phyloP scores from a whole-genome alignment of 768 basidiomycete genomes.

The Filobasidium wieringae region DNA sequence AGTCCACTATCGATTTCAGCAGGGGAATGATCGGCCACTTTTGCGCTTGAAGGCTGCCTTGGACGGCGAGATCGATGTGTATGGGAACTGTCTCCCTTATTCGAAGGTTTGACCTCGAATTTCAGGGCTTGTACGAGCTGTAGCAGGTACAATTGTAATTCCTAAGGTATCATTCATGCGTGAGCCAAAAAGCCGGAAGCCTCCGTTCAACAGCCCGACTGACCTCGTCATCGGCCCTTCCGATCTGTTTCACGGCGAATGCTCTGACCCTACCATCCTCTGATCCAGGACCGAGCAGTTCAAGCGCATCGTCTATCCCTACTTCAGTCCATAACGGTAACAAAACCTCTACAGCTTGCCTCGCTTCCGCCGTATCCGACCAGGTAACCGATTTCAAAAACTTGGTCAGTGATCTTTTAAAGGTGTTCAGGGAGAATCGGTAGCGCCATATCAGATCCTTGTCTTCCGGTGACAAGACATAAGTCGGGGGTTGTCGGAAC shows the following conservation, averaged over 20 bases:
- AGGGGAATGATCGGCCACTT: constrained; percentile 42
- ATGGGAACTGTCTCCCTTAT: background rate
- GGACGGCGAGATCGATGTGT: background rate
- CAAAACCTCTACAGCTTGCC: constrained; percentile 92
- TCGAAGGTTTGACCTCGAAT: constrained; percentile 64
- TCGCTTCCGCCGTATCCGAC: constrained; percentile 90
- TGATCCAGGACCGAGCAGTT: constrained; percentile 81
- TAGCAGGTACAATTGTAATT: constrained; percentile 77
- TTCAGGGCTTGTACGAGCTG: constrained; percentile 97
- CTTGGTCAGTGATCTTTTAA: constrained; percentile 78
- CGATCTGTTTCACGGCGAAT: constrained; percentile 85
- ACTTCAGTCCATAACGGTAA: constrained; percentile 95
- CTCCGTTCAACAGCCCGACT: constrained; percentile 19
- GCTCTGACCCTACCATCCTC: constrained; percentile 58
- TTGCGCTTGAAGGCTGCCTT: background rate
- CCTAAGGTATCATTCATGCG: constrained; percentile 46
- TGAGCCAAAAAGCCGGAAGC: constrained; percentile 3
- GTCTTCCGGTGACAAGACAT: constrained; percentile 72
- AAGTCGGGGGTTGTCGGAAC: constrained; percentile 80
- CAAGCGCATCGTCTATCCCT: constrained; percentile 90
- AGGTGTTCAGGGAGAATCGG: constrained; percentile 92
- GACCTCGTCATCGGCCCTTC: constrained; percentile 87
- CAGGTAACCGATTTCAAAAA: constrained; percentile 96
- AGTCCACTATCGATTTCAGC: constrained; percentile 87
- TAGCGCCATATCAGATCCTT: constrained; percentile 98